Percentiles rank a stretch among this genome's conserved stretches.
Conservation (phyloP, 495 filamentous ascomycete species). For the Lepidopterella palustris region DNA sequence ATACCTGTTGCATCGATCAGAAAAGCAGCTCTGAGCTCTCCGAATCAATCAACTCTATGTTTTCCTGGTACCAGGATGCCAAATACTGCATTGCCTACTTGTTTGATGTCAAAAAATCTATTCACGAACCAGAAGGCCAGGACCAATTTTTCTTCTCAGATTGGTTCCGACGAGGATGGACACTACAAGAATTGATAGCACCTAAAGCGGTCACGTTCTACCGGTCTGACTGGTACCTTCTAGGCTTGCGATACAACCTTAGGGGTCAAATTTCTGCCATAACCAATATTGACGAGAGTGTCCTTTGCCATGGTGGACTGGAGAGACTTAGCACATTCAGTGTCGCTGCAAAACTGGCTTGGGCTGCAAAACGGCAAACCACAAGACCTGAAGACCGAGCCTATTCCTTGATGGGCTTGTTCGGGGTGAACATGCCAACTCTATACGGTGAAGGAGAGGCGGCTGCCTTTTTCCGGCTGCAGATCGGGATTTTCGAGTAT, state of each 20-base stretch:
- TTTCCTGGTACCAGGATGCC: slow-evolving; percentile 1
- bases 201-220: slow-evolving; percentile 5
- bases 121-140: background rate
- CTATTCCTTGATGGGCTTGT: slow-evolving; percentile 6
- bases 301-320: background rate
- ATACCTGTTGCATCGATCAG: slow-evolving; percentile 7
- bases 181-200: slow-evolving; percentile 3
- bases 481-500: background rate
- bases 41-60: slow-evolving; percentile 12
- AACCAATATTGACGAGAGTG: background rate
- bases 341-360: slow-evolving; percentile 2
- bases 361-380: slow-evolving; percentile 1
- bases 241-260: background rate
- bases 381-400: slow-evolving; percentile 3
- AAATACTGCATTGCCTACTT: slow-evolving; percentile 3
- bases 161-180: background rate
- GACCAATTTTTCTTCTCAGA: background rate
- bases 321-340: background rate
- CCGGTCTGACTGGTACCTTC: background rate
- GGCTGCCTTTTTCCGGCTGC: slow-evolving; percentile 1
- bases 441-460: slow-evolving; percentile 5
- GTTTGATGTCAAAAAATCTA: background rate
- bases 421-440: slow-evolving; percentile 8
- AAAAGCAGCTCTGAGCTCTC: slow-evolving; percentile 1
- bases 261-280: background rate